phyloP scores from a whole-genome alignment of 495 filamentous ascomycete species.

The Aspergillus heteromorphus region DNA sequence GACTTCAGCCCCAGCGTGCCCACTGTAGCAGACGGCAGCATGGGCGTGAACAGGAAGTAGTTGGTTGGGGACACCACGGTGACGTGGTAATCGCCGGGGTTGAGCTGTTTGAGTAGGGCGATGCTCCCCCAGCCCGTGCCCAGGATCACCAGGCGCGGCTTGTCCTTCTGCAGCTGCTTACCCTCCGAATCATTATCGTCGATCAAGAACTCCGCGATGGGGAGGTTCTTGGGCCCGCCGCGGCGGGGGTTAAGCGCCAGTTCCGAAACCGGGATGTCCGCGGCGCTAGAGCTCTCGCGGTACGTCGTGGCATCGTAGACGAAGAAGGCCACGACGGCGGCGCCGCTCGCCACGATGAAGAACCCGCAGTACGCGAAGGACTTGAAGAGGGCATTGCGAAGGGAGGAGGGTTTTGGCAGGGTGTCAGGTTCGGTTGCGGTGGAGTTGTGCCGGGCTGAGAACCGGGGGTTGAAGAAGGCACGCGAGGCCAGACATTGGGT shows the following conservation, averaged over 20 bases:
- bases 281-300: constrained; percentile 54
- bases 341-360: constrained; percentile 49
- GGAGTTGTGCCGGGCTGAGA: constrained; percentile 28
- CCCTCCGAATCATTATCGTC: constrained; percentile 77
- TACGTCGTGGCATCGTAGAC: constrained; percentile 93
- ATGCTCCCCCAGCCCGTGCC: constrained; percentile 96
- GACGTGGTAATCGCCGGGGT: constrained; percentile 87
- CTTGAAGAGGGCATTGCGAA: constrained; percentile 31
- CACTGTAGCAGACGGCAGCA: constrained; percentile 94
- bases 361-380: constrained; percentile 54
- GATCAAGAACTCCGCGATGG: constrained; percentile 78
- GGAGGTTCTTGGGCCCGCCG: constrained; percentile 94
- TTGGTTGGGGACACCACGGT: constrained; percentile 91
- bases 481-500: constrained; percentile 24
- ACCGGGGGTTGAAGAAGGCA: constrained; percentile 17
- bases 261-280: constrained; percentile 77
- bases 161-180: constrained; percentile 65
- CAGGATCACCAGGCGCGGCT: constrained; percentile 86
- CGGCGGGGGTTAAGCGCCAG: constrained; percentile 72
- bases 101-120: constrained; percentile 82
- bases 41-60: constrained; percentile 96
- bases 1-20: constrained; percentile 88
- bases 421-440: constrained; percentile 13
- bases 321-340: constrained; percentile 74
- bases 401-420: constrained; percentile 8